Percentiles rank a stretch among this genome's conserved stretches.
These are phyloP conservation scores for Penicillium freii DNA, from an alignment of 2,329 filamentous ascomycete genomes.

Conservation along the genomic window DNA sequence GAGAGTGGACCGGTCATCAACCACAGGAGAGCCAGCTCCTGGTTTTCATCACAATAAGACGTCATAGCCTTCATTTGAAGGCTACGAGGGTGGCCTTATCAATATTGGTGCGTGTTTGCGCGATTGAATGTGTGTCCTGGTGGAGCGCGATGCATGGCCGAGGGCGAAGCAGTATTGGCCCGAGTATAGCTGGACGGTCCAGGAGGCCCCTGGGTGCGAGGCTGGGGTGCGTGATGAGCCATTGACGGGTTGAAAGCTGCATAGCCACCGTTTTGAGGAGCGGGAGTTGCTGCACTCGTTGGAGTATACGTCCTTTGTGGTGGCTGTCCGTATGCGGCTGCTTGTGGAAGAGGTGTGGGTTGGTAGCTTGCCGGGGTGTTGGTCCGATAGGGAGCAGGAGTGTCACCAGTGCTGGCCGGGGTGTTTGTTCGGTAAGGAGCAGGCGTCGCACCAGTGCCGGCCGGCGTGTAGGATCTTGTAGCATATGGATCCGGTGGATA, in stretches of 20 bases:
- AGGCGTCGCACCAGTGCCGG: conserved; percentile 8
- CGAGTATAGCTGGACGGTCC: conserved; percentile 20
- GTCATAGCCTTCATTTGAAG: not conserved
- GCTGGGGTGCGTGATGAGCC: conserved; percentile 9
- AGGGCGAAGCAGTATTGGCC: conserved; percentile 22
- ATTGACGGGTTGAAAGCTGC: conserved; percentile 24
- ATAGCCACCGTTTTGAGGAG: conserved; percentile 20
- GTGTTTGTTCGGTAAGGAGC: conserved; percentile 13
- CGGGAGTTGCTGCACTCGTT: conserved; percentile 7
- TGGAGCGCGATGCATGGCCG: conserved; percentile 22
- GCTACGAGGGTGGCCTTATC: not conserved
- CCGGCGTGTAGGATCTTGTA: conserved; percentile 10
- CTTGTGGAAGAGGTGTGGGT: conserved; percentile 12
- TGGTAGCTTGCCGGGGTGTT: conserved; percentile 19
- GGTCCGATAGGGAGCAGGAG: conserved; percentile 9
- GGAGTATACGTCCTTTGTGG: conserved; percentile 18
- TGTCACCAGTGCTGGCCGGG: conserved; percentile 13
- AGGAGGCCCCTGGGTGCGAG: conserved; percentile 5
- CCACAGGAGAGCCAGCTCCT: conserved; percentile 30
- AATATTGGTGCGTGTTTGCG: conserved; percentile 23
- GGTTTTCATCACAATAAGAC: conserved; percentile 19
- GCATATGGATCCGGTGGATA: conserved; percentile 5
- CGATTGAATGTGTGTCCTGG: conserved; percentile 26
- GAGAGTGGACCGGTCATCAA: conserved; percentile 23
- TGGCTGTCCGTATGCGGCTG: not conserved